Percentiles rank a stretch among this genome's conserved stretches.
Evolutionary conservation across 192 early-diverging fungal genomes (phyloP).

Genomic region (Backusella morwellensis): DNA sequence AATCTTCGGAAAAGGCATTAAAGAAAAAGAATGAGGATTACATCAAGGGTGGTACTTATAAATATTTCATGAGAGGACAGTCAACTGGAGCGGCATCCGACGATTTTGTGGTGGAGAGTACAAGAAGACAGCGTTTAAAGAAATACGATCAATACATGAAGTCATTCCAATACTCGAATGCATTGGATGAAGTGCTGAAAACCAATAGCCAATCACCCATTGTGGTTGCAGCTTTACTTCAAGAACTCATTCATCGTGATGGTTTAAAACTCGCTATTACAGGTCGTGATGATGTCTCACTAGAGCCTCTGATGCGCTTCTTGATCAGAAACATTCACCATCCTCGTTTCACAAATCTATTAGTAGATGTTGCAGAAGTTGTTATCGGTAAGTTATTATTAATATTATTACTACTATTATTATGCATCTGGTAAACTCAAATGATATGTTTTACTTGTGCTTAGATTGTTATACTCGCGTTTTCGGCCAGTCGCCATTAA

Average conservation of each 20-base stretch:
- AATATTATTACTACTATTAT: not conserved
- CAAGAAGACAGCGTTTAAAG: constrained; percentile 58
- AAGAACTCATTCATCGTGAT: constrained; percentile 89
- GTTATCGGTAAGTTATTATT: constrained; percentile 64
- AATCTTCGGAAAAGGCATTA: constrained; percentile 62
- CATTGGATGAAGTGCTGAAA: constrained; percentile 81
- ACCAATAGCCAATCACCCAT: constrained; percentile 52
- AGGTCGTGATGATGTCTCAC: constrained; percentile 82
- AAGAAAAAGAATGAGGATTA: constrained; percentile 44
- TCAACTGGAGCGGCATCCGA: constrained; percentile 51
- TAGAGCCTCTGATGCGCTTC: constrained; percentile 85
- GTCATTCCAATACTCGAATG: constrained; percentile 85
- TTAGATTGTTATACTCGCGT: constrained; percentile 83
- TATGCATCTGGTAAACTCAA: not conserved
- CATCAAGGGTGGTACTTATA: constrained; percentile 59
- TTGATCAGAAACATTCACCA: constrained; percentile 77
- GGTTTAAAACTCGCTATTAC: constrained; percentile 75
- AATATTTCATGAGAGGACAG: constrained; percentile 71
- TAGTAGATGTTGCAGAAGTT: constrained; percentile 78
- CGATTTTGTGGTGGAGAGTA: constrained; percentile 77
- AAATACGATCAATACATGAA: constrained; percentile 84
- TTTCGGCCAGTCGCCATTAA: constrained; percentile 73
- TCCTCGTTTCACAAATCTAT: constrained; percentile 71
- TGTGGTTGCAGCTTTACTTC: constrained; percentile 75
- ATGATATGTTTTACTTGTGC: not conserved